phyloP scores from a whole-genome alignment of 164 flowering plant species.

The Euptelea pleiosperma region DNA sequence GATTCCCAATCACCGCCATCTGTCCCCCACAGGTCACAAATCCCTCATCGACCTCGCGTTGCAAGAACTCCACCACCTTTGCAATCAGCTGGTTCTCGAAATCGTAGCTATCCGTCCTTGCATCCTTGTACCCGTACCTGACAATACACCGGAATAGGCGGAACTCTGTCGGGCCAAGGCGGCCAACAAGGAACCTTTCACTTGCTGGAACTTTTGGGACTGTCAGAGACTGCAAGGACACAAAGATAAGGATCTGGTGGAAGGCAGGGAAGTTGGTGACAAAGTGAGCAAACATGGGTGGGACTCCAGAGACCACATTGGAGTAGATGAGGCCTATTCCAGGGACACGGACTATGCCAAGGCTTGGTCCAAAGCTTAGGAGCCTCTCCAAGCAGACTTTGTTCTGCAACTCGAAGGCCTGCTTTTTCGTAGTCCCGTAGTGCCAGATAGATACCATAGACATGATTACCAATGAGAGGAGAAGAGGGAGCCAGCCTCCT shows the following conservation, averaged over 20 bases:
- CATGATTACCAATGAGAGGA: constrained; percentile 33
- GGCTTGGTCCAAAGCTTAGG: constrained; percentile 32
- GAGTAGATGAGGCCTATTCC: constrained; percentile 51
- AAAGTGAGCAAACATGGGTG: constrained; percentile 51
- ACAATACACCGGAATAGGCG: constrained; percentile 35
- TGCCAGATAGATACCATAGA: constrained; percentile 58
- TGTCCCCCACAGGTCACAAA: constrained; percentile 6
- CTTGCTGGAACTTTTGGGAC: constrained; percentile 35
- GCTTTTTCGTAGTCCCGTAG: constrained; percentile 44
- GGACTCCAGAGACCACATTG: constrained; percentile 39
- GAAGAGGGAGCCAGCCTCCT: constrained; percentile 62
- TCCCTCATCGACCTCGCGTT: constrained; percentile 8
- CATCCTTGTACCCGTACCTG: constrained; percentile 45
- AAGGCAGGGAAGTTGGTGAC: constrained; percentile 61
- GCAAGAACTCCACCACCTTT: constrained; percentile 39
- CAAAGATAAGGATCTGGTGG: constrained; percentile 40
- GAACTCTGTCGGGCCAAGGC: constrained; percentile 39
- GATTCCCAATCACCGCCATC: constrained; percentile 5
- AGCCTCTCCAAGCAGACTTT: constrained; percentile 38
- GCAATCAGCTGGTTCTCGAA: constrained; percentile 38
- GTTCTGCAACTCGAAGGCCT: constrained; percentile 37
- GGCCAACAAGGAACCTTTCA: constrained; percentile 36
- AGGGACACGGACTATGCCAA: constrained; percentile 36
- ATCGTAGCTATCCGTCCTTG: constrained; percentile 23
- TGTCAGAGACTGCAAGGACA: constrained; percentile 31